Evolutionary conservation across 2,329 filamentous ascomycete genomes (phyloP).

Genomic region (Monosporascus sp.): DNA sequence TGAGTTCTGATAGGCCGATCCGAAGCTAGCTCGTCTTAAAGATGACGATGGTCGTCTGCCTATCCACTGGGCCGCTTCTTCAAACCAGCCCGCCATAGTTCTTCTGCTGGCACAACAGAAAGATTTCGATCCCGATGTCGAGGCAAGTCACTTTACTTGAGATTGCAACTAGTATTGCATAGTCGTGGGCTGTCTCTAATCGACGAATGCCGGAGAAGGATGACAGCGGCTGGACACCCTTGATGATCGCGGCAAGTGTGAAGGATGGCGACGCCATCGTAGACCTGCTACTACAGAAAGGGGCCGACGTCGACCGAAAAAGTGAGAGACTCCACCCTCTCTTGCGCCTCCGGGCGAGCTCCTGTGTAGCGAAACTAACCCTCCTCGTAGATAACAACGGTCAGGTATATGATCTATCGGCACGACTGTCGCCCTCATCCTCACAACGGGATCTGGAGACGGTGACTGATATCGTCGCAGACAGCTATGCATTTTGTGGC

Average conservation of each 20-base stretch:
- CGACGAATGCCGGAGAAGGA: conserved; percentile 38
- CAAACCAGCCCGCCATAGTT: conserved; percentile 72
- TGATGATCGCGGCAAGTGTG: conserved; percentile 77
- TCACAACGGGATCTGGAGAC: not conserved
- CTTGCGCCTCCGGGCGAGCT: too few relatives aligned
- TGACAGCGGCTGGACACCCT: conserved; percentile 72
- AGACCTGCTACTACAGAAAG: conserved; percentile 61
- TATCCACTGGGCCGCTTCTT: conserved; percentile 89
- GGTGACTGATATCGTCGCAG: conserved; percentile 33
- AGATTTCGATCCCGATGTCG: conserved; percentile 77
- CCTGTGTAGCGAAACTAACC: not conserved
- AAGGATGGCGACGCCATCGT: conserved; percentile 67
- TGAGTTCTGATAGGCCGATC: conserved; percentile 56
- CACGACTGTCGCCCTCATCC: not conserved
- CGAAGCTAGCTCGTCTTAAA: conserved; percentile 64
- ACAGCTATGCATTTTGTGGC: conserved; percentile 88
- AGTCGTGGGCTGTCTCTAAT: not conserved
- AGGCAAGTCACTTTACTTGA: conserved; percentile 41
- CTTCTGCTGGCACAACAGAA: conserved; percentile 64
- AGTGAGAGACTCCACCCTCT: conserved; percentile 37
- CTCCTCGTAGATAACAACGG: conserved; percentile 53
- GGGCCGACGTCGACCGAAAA: conserved; percentile 68
- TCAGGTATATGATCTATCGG: conserved; percentile 40
- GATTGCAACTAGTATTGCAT: too few relatives aligned
- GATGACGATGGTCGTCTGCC: conserved; percentile 88